Base-by-base conservation (phyloP, 2,329 filamentous ascomycete species). In the Clonostachys sp. region DNA sequence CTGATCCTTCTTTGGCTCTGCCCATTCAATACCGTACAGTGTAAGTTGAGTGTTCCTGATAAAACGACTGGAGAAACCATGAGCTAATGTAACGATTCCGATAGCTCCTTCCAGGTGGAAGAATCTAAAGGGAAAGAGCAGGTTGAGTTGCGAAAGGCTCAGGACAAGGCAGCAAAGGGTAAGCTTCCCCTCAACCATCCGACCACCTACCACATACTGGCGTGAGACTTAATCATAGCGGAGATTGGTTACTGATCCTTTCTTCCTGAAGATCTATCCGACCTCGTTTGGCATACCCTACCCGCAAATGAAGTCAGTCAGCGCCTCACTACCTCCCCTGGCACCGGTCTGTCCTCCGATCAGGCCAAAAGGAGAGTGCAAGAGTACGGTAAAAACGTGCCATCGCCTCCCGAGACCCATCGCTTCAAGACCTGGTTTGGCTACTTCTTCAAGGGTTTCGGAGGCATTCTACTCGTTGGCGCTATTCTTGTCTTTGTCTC, bases 401-500 rank as follows among this genome's bases (percentile, higher is more conserved):
- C 83, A 5, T 82, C 84, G 5, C 76, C 81, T 4, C 81, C 86
- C 2, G 80, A 83, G 13, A 85, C 82, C 5, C 78, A 76, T 50
- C 74, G 76, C 52, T 61, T 82, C 41, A 70, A 71, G 41, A 80
- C 80, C 50, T 74, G 83, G 6, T 65, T 84, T 34, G 79, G 79
- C 16, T 91, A 91, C 64, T 83, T 91, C 56, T 90, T 90, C 67
- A 84, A 84, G 53, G 87, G 87, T 2, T 92, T 91, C 54, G 87
- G 87, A 3, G 74, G 80, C 2, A 80, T 92, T 45, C 73, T 91
- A 5, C 74, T 91, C 7, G 59, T 83, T 3, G 87, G 85, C 16
- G 73, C 78, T 17, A 77, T 91, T 35, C 74, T 91, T 4, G 87
- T 91, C 44, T 89, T 91, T 57, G 68, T 91, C 49, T 81, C 86